Evolutionary conservation across 192 early-diverging fungal species (phyloP).

Genomic region (Gaertneriomyces semiglobifer): DNA sequence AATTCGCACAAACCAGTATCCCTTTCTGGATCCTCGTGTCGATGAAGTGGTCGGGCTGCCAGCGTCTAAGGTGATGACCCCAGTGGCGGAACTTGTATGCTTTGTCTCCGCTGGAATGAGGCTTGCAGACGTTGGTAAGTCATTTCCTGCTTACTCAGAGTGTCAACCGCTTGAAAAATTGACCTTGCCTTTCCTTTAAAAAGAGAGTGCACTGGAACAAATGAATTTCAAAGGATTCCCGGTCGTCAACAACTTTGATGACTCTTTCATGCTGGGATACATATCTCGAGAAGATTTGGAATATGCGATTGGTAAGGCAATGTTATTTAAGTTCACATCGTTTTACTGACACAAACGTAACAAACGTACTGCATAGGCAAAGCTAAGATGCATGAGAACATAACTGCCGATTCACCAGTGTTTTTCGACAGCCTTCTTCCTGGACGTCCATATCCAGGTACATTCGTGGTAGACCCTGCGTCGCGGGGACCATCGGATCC

Average conservation of each 20-base stretch:
- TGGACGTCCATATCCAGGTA: too few relatives aligned
- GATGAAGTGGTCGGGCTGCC: constrained; percentile 60
- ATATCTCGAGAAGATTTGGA: constrained; percentile 70
- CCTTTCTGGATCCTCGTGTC: constrained; percentile 49
- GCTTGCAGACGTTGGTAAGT: constrained; percentile 48
- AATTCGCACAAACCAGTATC: constrained; percentile 40
- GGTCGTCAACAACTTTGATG: constrained; percentile 54
- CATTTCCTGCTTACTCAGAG: constrained; percentile 45
- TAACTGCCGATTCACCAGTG: background rate
- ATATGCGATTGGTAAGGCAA: constrained; percentile 50
- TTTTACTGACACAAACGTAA: background rate
- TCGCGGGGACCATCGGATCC: too few relatives aligned
- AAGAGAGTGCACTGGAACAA: constrained; percentile 41
- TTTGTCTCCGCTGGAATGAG: constrained; percentile 36
- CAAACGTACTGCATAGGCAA: background rate
- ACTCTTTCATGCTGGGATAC: constrained; percentile 67
- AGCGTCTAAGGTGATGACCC: constrained; percentile 81
- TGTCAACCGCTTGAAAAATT: constrained; percentile 49
- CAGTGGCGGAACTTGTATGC: constrained; percentile 44
- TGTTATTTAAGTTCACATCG: background rate
- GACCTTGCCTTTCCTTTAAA: constrained; percentile 16
- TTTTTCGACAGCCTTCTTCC: background rate
- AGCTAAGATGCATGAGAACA: background rate
- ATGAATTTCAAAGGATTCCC: constrained; percentile 73
- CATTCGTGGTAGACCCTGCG: too few relatives aligned